Conservation (phyloP, 345 rosid genomes). For the Conringia planisiliqua region DNA sequence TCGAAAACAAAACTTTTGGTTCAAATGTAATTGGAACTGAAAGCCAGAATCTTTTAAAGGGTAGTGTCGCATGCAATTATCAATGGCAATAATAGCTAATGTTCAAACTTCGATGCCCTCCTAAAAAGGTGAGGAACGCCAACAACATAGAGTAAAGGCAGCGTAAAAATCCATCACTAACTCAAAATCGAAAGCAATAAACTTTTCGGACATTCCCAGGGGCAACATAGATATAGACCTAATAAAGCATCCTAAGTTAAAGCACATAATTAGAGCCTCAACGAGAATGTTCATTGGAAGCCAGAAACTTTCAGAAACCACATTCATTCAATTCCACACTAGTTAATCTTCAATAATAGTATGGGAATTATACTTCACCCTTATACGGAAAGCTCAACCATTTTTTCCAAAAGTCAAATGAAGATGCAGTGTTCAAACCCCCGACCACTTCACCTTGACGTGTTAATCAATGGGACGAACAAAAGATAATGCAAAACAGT, state of each 20-base stretch:
- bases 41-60: not conserved
- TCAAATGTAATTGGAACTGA: not conserved
- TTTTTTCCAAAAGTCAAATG: conserved; percentile 22
- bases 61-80: not conserved
- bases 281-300: not conserved
- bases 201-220: not conserved
- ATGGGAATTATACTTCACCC: not conserved
- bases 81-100: not conserved
- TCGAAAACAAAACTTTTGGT: not conserved
- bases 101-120: not conserved
- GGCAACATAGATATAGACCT: not conserved
- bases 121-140: too few relatives aligned
- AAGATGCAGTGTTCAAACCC: not conserved
- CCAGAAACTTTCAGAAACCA: conserved; percentile 3
- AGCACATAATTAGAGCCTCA: conserved; percentile 1
- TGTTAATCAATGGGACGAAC: conserved; percentile 30
- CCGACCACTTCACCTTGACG: not conserved
- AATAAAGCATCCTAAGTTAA: conserved; percentile 30
- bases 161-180: not conserved
- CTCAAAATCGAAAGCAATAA: conserved; percentile 3
- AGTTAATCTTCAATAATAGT: not conserved
- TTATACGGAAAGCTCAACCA: conserved; percentile 40
- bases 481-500: conserved; percentile 38
- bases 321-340: not conserved
- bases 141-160: not conserved